These are phyloP conservation scores for Penicillium sp. DNA, from an alignment of 2,329 filamentous ascomycete species.

Conservation along the genomic window DNA sequence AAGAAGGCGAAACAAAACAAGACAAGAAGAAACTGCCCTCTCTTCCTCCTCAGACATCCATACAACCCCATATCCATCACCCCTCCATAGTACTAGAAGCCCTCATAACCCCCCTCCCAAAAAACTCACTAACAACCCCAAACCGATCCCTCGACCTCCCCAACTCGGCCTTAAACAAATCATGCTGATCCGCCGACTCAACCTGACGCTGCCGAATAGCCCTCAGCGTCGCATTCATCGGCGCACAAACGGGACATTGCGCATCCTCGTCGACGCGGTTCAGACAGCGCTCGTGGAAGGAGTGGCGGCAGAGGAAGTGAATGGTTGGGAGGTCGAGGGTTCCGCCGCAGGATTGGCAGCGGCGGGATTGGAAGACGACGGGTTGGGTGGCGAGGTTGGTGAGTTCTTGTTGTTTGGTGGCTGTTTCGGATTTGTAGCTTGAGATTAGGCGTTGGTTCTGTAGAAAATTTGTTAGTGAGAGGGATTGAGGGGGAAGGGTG, in stretches of 20 bases:
- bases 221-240: constrained; percentile 83
- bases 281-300: constrained; percentile 91
- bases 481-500: constrained; percentile 5
- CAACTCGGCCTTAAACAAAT: constrained; percentile 83
- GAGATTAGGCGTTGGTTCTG: constrained; percentile 79
- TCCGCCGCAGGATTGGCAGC: constrained; percentile 81
- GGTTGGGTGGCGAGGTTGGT: constrained; percentile 78
- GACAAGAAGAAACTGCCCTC: background rate
- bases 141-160: constrained; percentile 81
- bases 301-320: constrained; percentile 96
- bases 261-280: constrained; percentile 68
- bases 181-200: constrained; percentile 84
- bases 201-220: constrained; percentile 86
- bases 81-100: constrained; percentile 45
- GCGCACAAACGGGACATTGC: constrained; percentile 86
- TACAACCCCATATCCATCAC: constrained; percentile 10
- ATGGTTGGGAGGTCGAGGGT: constrained; percentile 85
- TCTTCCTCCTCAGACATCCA: background rate
- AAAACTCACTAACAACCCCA: constrained; percentile 91
- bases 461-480: constrained; percentile 30
- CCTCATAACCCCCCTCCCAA: constrained; percentile 88
- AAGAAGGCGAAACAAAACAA: background rate
- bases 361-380: constrained; percentile 85
- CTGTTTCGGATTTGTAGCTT: constrained; percentile 84
- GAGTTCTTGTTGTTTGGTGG: constrained; percentile 78